Evolutionary conservation across 139 green algal species (phyloP).

Genomic region (Tetratostichococcus sp.): DNA sequence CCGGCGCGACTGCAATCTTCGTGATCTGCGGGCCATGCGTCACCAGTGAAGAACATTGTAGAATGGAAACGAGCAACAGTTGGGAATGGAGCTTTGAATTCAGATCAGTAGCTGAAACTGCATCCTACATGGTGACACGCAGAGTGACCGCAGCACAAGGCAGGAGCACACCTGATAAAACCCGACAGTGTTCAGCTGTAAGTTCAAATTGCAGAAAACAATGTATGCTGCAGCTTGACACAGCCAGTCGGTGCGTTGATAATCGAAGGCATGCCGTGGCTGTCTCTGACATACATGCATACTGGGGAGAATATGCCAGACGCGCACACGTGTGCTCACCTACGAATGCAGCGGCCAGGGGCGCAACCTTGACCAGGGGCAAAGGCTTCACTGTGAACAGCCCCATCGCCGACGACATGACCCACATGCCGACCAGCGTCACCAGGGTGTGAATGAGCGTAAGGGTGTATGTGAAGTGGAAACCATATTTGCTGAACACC

Average conservation of each 20-base stretch:
- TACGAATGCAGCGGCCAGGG: conserved; percentile 74
- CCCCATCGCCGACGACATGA: conserved; percentile 12
- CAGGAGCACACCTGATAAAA: conserved; percentile 73
- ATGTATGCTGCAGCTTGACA: conserved; percentile 61
- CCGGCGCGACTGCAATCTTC: conserved; percentile 85
- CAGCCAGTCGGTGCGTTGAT: no score
- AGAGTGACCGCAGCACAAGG: no score
- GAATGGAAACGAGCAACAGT: no score
- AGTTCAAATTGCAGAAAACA: conserved; percentile 78
- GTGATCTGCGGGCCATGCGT: conserved; percentile 37
- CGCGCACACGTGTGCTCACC: conserved; percentile 6
- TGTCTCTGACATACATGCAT: no score
- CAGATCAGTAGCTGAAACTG: no score
- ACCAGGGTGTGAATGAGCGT: conserved; percentile 81
- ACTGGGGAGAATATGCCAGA: no score
- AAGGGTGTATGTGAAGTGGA: conserved; percentile 73
- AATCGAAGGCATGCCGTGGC: no score
- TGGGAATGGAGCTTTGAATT: no score
- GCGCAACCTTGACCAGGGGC: conserved; percentile 34
- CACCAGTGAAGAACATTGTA: no score
- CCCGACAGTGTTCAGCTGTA: conserved; percentile 84
- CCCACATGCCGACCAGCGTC: conserved; percentile 57
- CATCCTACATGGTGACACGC: no score
- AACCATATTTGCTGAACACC: conserved; percentile 63
- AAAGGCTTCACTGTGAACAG: conserved; percentile 65